Conservation (phyloP, 2,329 filamentous ascomycete genomes). For the Colletotrichum sp. region DNA sequence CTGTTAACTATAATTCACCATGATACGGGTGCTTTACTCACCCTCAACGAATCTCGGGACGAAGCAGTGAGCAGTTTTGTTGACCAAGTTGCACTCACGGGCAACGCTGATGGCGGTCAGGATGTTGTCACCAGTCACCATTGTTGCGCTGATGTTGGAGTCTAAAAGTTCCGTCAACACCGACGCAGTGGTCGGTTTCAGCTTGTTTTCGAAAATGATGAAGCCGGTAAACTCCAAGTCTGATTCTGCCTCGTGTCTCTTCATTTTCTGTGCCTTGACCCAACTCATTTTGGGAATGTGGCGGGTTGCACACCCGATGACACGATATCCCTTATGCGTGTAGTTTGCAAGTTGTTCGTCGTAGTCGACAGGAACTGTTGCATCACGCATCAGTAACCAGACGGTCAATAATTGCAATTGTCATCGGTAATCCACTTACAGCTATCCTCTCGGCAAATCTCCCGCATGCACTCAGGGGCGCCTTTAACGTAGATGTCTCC, state of each 20-base stretch:
- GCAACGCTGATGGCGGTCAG: conserved; percentile 96
- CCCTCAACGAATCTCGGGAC: conserved; percentile 86
- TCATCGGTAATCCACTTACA: conserved; percentile 57
- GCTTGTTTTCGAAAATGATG: conserved; percentile 98
- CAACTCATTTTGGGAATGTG: conserved; percentile 87
- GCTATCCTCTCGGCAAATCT: conserved; percentile 84
- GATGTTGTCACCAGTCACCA: conserved; percentile 99
- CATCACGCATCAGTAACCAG: neutral
- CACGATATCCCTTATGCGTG: conserved; percentile 93
- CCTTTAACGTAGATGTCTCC: conserved; percentile 95
- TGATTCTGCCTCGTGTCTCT: conserved; percentile 82
- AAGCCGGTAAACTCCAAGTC: conserved; percentile 90
- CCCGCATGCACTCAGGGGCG: conserved; percentile 93
- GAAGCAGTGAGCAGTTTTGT: conserved; percentile 85
- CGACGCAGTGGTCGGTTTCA: conserved; percentile 84
- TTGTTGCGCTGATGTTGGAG: conserved; percentile 87
- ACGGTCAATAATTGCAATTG: neutral
- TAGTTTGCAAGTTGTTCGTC: conserved; percentile 89
- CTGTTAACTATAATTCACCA: neutral
- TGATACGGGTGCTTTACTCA: conserved; percentile 30
- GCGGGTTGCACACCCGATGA: conserved; percentile 93
- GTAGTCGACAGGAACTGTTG: conserved; percentile 79
- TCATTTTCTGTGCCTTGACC: conserved; percentile 96
- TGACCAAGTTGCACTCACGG: conserved; percentile 84
- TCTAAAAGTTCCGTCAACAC: conserved; percentile 83